A percentile compares a stretch with the other conserved stretches of the same genome.
Conservation (phyloP, 2,329 filamentous ascomycete genomes). For the Venturia oleaginea region DNA sequence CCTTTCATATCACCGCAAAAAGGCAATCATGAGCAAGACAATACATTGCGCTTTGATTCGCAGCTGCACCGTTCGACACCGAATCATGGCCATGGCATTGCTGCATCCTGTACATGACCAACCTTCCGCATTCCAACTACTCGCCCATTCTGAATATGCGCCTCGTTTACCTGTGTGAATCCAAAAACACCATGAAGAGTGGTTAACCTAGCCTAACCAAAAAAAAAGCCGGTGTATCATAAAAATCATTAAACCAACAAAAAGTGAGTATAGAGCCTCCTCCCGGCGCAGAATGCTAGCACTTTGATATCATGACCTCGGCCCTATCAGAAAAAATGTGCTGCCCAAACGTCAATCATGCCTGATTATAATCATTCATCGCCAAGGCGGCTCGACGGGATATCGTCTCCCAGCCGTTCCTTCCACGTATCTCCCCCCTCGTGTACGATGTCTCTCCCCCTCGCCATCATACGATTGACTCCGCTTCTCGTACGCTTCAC, state of each 20-base stretch:
- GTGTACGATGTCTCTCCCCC: constrained; percentile 30
- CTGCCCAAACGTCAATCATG: neutral
- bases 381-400: constrained; percentile 14
- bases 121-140: neutral
- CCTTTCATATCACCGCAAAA: neutral
- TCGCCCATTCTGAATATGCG: neutral
- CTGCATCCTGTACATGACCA: neutral
- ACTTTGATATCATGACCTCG: neutral
- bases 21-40: neutral
- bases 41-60: no score
- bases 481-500: neutral
- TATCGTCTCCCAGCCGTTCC: constrained; percentile 17
- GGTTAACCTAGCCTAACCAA: neutral
- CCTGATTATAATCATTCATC: neutral
- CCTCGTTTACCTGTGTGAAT: neutral
- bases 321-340: neutral
- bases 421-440: constrained; percentile 40
- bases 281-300: neutral
- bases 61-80: neutral
- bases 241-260: neutral
- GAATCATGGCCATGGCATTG: neutral
- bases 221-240: constrained; percentile 6
- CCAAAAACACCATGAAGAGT: neutral
- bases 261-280: neutral
- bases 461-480: constrained; percentile 5